A percentile compares a stretch with the other conserved stretches of the same genome.
phyloP scores from a whole-genome alignment of 2,329 filamentous ascomycete species.

The Penicillium sclerotigenum region DNA sequence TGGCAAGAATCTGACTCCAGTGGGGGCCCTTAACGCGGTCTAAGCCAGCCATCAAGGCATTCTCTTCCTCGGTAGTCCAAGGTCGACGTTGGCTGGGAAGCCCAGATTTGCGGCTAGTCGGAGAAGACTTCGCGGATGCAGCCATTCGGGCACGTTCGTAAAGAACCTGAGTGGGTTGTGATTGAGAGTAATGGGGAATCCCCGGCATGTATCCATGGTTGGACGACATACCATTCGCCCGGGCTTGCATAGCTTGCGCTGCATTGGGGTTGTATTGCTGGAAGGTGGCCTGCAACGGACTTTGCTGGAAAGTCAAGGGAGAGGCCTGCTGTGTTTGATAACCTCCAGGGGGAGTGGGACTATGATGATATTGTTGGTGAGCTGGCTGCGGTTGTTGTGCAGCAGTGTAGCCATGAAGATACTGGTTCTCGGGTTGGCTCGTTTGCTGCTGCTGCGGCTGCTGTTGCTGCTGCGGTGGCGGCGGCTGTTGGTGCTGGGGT shows the following conservation, averaged over 20 bases:
- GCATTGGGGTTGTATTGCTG: slow-evolving; percentile 42
- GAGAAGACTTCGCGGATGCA: slow-evolving; percentile 54
- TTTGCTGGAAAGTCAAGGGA: slow-evolving; percentile 40
- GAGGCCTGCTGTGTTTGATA: slow-evolving; percentile 33
- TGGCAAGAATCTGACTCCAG: slow-evolving; percentile 84
- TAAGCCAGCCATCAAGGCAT: slow-evolving; percentile 81
- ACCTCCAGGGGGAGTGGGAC: slow-evolving; percentile 34
- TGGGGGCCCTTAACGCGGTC: slow-evolving; percentile 87
- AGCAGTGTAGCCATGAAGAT: slow-evolving; percentile 35
- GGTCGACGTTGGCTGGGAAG: slow-evolving; percentile 64
- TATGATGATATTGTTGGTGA: slow-evolving; percentile 35
- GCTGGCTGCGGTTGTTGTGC: slow-evolving; percentile 31
- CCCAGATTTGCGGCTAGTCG: slow-evolving; percentile 51
- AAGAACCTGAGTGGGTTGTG: slow-evolving; percentile 53
- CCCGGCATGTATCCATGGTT: slow-evolving; percentile 47
- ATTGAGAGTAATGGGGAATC: slow-evolving; percentile 47
- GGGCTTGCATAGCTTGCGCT: slow-evolving; percentile 28
- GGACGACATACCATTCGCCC: slow-evolving; percentile 34
- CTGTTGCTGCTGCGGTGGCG: slow-evolving; percentile 20
- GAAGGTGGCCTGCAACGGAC: slow-evolving; percentile 40
- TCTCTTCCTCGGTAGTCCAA: slow-evolving; percentile 87
- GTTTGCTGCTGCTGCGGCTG: slow-evolving; percentile 21
- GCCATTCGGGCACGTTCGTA: slow-evolving; percentile 57
- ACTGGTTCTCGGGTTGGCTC: slow-evolving; percentile 30
- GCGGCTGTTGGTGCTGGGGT: slow-evolving; percentile 29